These are phyloP conservation scores for Phoenix dactylifera DNA, from an alignment of 176 grass and related monocot species.

Conservation along the genomic window DNA sequence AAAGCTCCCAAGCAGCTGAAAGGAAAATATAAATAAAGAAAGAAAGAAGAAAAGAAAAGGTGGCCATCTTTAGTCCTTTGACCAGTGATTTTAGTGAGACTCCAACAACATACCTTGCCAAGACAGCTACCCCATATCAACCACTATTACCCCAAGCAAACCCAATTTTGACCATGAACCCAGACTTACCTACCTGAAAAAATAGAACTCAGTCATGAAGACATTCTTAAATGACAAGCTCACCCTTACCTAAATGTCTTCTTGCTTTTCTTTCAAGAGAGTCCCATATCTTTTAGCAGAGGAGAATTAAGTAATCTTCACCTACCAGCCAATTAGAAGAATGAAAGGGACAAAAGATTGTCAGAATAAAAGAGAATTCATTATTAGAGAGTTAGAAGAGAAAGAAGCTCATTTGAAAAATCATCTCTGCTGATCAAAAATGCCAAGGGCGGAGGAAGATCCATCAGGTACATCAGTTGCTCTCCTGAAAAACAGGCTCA, in stretches of 20 bases:
- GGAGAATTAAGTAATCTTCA: conserved; percentile 13
- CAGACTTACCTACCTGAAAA: conserved; percentile 63
- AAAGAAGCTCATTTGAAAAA: conserved; percentile 16
- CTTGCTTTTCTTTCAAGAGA: not conserved
- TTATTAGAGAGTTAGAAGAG: conserved; percentile 15
- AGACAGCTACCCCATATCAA: conserved; percentile 51
- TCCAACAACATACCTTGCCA: conserved; percentile 23
- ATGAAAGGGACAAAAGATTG: conserved; percentile 13
- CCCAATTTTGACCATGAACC: conserved; percentile 38
- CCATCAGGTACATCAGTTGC: conserved; percentile 17
- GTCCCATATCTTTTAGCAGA: not conserved
- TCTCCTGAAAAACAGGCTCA: conserved; percentile 61
- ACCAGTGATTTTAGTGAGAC: conserved; percentile 20
- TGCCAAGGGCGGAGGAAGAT: conserved; percentile 63
- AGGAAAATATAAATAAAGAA: conserved; percentile 1
- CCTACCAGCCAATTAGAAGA: conserved; percentile 27
- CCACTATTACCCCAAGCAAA: conserved; percentile 62
- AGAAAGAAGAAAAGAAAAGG: conserved; percentile 13
- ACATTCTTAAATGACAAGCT: conserved; percentile 10
- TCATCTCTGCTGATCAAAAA: conserved; percentile 26
- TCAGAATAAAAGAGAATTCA: not conserved
- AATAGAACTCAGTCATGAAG: not conserved
- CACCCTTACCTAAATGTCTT: conserved; percentile 1
- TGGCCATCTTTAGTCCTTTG: conserved; percentile 17
- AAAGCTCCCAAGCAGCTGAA: not conserved